Evolutionary conservation across 768 basidiomycete species (phyloP).

Genomic region (Peribolospora baueri): DNA sequence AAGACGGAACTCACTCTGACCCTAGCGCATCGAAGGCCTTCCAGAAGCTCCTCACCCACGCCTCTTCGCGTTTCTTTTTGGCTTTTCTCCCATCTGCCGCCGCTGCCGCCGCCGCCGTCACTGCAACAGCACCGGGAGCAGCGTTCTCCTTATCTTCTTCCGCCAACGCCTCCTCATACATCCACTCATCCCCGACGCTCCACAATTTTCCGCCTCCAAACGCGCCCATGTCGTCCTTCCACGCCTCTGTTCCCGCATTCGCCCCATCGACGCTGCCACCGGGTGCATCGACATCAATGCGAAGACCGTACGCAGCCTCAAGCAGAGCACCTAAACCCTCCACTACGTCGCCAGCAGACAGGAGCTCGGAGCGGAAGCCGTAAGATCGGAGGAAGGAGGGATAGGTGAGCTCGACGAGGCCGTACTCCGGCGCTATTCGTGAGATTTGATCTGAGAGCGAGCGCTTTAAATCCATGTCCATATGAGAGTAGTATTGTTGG

Average conservation of each 20-base stretch:
- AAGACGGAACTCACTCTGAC: slow-evolving; percentile 40
- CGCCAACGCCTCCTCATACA: slow-evolving; percentile 13
- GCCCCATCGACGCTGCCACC: slow-evolving; percentile 33
- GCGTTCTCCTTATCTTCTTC: background rate
- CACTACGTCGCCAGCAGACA: slow-evolving; percentile 79
- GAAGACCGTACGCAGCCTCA: slow-evolving; percentile 73
- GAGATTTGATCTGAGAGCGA: slow-evolving; percentile 56
- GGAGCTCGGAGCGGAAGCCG: slow-evolving; percentile 64
- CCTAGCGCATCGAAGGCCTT: slow-evolving; percentile 66
- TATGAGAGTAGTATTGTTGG: slow-evolving; percentile 77
- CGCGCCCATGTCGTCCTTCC: background rate
- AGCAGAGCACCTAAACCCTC: slow-evolving; percentile 68
- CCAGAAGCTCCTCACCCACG: slow-evolving; percentile 92
- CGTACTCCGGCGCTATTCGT: slow-evolving; percentile 78
- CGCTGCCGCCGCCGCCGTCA: slow-evolving; percentile 6
- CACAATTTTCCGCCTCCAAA: slow-evolving; percentile 1
- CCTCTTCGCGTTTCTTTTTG: slow-evolving; percentile 31
- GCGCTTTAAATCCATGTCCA: slow-evolving; percentile 85
- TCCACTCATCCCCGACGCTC: slow-evolving; percentile 7
- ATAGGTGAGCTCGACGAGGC: slow-evolving; percentile 74
- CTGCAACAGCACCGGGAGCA: background rate
- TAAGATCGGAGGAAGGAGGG: slow-evolving; percentile 79
- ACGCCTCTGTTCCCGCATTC: background rate
- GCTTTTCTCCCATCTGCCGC: slow-evolving; percentile 9
- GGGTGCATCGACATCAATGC: slow-evolving; percentile 59